Base-by-base conservation (phyloP, 1,284 basidiomycete genomes). In the Ceratobasidium sp. region DNA sequence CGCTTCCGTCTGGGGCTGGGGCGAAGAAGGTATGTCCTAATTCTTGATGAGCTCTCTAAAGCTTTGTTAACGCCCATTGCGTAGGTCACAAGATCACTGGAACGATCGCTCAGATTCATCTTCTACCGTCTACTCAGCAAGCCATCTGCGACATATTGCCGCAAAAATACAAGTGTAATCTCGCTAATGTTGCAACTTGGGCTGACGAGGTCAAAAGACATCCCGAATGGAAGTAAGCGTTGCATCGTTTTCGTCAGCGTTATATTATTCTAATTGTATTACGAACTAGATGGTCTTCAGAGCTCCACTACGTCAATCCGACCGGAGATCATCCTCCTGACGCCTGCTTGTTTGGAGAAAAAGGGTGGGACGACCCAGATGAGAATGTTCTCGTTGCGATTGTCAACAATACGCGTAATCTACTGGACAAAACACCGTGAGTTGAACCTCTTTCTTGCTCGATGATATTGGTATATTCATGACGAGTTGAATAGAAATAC, bases 81-180 rank as follows among this genome's bases (percentile, higher is more conserved):
- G n/a, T n/a, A 89, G 96, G 96, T 18, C 96, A 98, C 82, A 93
- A 97, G 86, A 94, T 97, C 66, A 91, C 96, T 0, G 97, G 96
- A 1, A 97, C 96, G 6, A 95, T 98, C 78, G 96, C 97, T 0
- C 95, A 98, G 84, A 95, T 96, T 75, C 91, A 97, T 84, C 89
- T 98, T 6, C 91, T 95, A 83, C 94, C 95, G 0, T 87, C 87
- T 1, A 92, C 94, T 0, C 88, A 93, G 71, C 88, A 90, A 7
- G 88, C 88, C 58, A 87, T 98, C 72, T 96, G 95, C 82, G 84
- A 81, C 18, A 87, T 89, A 77, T 91, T 97, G 80, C 90, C 91
- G 78, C 85, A 85, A 51, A 87, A 89, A 72, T 84, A 86, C 2
- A 82, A 85, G 26, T 96, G 95, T 83, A 91, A 94, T 84, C 88